Conservation (phyloP, 306 rosid species). For the Geum urbanum region DNA sequence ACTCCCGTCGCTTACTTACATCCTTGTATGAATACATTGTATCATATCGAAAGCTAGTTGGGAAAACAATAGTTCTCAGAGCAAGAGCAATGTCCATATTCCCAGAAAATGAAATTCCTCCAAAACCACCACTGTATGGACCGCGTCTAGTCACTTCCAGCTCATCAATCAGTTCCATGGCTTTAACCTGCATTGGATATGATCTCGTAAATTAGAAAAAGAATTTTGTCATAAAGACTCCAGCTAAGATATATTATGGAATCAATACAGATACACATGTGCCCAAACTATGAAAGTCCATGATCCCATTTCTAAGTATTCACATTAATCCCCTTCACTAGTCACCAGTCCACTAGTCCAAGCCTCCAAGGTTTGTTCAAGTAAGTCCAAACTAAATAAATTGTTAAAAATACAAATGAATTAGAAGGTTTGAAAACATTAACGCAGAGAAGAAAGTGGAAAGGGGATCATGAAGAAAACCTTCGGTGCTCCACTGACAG, state of each 20-base stretch:
- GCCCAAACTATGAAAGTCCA: not conserved
- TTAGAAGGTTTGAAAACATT: constrained; percentile 6
- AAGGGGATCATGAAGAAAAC: constrained; percentile 27
- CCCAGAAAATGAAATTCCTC: constrained; percentile 81
- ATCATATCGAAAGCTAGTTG: constrained; percentile 67
- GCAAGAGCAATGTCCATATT: constrained; percentile 95
- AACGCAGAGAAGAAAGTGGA: not conserved
- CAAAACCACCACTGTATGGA: constrained; percentile 96
- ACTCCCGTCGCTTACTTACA: constrained; percentile 62
- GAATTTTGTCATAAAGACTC: not conserved
- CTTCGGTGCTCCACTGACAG: constrained; percentile 99
- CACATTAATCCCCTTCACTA: not conserved
- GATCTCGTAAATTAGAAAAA: not conserved
- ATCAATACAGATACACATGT: not conserved
- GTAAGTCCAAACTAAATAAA: not conserved
- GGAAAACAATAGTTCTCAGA: constrained; percentile 80
- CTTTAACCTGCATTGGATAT: constrained; percentile 68
- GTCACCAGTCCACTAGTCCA: too few species aligned
- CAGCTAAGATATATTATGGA: not conserved
- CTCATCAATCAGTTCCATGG: constrained; percentile 94
- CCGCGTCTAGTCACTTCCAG: constrained; percentile 89
- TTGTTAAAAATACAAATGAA: not conserved
- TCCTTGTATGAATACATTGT: constrained; percentile 86
- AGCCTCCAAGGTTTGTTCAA: not conserved
- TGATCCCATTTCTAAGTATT: not conserved